Evolutionary conservation across 805 yeast genomes (phyloP).

Genomic region (Hermanozyma aechmeae): DNA sequence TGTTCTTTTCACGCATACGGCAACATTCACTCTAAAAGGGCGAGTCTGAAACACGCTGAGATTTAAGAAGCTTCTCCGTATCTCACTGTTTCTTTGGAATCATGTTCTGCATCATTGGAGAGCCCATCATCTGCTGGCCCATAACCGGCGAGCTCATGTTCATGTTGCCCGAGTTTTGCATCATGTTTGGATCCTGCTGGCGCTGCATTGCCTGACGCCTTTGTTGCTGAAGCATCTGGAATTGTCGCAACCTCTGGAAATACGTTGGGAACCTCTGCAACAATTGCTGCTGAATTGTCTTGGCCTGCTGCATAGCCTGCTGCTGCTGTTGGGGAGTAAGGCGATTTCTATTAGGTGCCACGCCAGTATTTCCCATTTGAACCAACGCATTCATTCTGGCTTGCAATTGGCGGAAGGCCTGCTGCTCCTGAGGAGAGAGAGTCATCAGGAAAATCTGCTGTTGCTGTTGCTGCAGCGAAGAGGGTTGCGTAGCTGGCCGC

Average conservation of each 20-base stretch:
- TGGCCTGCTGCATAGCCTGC: constrained; percentile 35
- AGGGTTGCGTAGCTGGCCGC: constrained; percentile 8
- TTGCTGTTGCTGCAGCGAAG: constrained; percentile 31
- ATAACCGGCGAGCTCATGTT: constrained; percentile 10
- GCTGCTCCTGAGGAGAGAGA: constrained; percentile 33
- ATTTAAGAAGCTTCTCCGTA: no score
- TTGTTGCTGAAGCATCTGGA: constrained; percentile 23
- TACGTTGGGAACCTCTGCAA: constrained; percentile 27
- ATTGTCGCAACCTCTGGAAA: constrained; percentile 28
- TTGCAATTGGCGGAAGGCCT: constrained; percentile 30
- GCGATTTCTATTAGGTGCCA: constrained; percentile 32
- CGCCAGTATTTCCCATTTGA: constrained; percentile 33
- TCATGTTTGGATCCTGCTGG: constrained; percentile 2
- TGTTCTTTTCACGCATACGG: no score
- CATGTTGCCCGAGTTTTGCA: constrained; percentile 3
- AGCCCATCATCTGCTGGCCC: constrained; percentile 12
- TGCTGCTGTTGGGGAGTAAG: constrained; percentile 36
- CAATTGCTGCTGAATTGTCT: constrained; percentile 26
- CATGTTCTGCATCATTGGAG: constrained; percentile 12
- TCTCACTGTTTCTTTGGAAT: no score
- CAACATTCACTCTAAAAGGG: no score
- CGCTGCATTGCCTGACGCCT: constrained; percentile 4
- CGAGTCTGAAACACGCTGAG: no score
- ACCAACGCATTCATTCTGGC: constrained; percentile 29
- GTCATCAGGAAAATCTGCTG: constrained; percentile 36